Evolutionary conservation across 2,329 filamentous ascomycete genomes (phyloP).

Genomic region (Ceratocystis variospora): DNA sequence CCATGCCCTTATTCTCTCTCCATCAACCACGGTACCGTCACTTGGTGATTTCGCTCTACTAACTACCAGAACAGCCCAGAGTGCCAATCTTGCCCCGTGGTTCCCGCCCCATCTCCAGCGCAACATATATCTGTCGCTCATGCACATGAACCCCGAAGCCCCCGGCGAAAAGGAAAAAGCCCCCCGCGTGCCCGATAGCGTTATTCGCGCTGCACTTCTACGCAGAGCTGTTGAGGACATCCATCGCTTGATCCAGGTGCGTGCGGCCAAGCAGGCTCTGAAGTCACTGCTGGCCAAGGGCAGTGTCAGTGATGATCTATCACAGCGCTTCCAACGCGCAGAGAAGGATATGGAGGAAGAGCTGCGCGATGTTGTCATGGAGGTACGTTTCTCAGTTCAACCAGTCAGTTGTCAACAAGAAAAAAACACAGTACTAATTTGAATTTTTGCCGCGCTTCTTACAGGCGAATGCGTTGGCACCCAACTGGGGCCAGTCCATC

Average conservation of each 20-base stretch:
- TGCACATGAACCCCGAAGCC: slow-evolving; percentile 57
- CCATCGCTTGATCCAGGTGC: slow-evolving; percentile 74
- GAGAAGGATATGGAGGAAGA: slow-evolving; percentile 98
- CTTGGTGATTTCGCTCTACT: slow-evolving; percentile 17
- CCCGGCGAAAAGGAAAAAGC: slow-evolving; percentile 59
- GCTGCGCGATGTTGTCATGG: slow-evolving; percentile 79
- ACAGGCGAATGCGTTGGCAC: slow-evolving; percentile 78
- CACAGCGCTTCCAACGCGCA: slow-evolving; percentile 79
- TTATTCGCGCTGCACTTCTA: slow-evolving; percentile 77
- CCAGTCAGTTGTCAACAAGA: background rate
- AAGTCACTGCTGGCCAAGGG: slow-evolving; percentile 72
- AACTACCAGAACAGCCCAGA: slow-evolving; percentile 42
- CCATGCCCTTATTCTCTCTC: background rate
- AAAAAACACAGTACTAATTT: background rate
- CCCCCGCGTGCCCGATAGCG: slow-evolving; percentile 60
- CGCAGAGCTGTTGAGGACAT: slow-evolving; percentile 88
- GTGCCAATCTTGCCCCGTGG: slow-evolving; percentile 82
- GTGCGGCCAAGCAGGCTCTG: slow-evolving; percentile 77
- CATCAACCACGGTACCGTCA: background rate
- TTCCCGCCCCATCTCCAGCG: slow-evolving; percentile 82
- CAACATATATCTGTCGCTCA: slow-evolving; percentile 84
- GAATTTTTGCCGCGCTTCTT: background rate
- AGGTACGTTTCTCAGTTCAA: slow-evolving; percentile 42
- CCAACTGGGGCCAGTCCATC: slow-evolving; percentile 84
- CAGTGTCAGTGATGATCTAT: slow-evolving; percentile 89